phyloP scores from a whole-genome alignment of 306 rosid genomes.

The Lathyrus oleraceus region DNA sequence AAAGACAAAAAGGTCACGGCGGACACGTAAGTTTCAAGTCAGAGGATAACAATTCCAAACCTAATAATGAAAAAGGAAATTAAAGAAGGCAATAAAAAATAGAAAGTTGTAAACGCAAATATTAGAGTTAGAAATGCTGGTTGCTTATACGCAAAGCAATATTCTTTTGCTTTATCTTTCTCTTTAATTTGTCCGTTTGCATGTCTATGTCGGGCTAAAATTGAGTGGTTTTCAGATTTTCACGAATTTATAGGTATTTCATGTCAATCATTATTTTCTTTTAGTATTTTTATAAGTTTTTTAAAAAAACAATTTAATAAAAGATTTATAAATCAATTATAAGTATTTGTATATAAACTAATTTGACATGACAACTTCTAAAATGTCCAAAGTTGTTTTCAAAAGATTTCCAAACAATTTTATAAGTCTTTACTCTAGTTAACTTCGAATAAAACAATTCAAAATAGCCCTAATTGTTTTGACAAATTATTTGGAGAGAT shows the following conservation, averaged over 20 bases:
- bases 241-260: neutral
- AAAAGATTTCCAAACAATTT: no score
- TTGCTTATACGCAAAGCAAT: slow-evolving; percentile 41
- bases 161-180: slow-evolving; percentile 10
- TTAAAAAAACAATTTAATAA: no score
- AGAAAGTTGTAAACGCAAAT: slow-evolving; percentile 9
- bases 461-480: no score
- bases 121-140: slow-evolving; percentile 21
- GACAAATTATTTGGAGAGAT: no score
- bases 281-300: neutral
- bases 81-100: slow-evolving; percentile 2
- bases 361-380: no score
- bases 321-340: no score
- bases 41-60: neutral
- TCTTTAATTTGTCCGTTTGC: slow-evolving; percentile 13
- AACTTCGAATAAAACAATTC: no score
- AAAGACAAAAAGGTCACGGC: slow-evolving; percentile 16
- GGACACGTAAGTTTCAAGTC: neutral
- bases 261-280: neutral
- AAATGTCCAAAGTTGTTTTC: no score
- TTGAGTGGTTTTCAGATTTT: neutral
- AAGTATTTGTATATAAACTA: no score
- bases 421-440: no score
- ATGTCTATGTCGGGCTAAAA: neutral
- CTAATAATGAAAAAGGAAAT: neutral